Conservation (phyloP, 768 basidiomycete species). For the Pleurotus pulmonarius region DNA sequence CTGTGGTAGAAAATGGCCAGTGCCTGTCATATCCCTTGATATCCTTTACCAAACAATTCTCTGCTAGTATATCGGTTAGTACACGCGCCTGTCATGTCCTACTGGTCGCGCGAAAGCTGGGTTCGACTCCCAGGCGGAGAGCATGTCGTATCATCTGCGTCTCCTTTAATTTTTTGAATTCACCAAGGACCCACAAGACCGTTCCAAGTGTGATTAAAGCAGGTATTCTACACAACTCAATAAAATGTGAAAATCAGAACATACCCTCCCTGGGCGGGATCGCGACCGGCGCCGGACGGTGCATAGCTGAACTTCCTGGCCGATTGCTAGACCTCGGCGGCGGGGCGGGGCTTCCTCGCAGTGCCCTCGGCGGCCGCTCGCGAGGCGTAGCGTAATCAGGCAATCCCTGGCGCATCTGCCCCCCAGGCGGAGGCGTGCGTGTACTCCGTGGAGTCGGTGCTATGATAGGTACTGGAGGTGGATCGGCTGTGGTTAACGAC, state of each 20-base stretch:
- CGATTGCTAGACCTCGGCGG: constrained; percentile 67
- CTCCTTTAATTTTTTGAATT: too few relatives aligned
- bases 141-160: too few relatives aligned
- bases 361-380: constrained; percentile 24
- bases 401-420: constrained; percentile 1
- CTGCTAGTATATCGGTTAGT: too few relatives aligned
- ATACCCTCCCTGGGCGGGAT: constrained; percentile 59
- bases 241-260: constrained; percentile 35
- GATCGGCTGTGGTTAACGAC: constrained; percentile 22
- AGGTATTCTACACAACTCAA: too few relatives aligned
- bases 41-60: too few relatives aligned
- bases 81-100: too few relatives aligned
- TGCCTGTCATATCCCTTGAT: too few relatives aligned
- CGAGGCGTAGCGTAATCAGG: neutral
- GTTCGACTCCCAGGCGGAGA: too few relatives aligned
- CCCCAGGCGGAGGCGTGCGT: constrained; percentile 27
- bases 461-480: constrained; percentile 19
- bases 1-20: too few relatives aligned
- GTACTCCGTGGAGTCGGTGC: constrained; percentile 30
- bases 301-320: constrained; percentile 51
- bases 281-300: constrained; percentile 47
- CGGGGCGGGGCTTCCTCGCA: constrained; percentile 43
- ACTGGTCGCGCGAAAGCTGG: too few relatives aligned
- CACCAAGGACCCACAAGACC: too few relatives aligned
- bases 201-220: too few relatives aligned